These are phyloP conservation scores for Rhizopogon sp. DNA, from an alignment of 768 basidiomycete genomes.

Conservation along the genomic window DNA sequence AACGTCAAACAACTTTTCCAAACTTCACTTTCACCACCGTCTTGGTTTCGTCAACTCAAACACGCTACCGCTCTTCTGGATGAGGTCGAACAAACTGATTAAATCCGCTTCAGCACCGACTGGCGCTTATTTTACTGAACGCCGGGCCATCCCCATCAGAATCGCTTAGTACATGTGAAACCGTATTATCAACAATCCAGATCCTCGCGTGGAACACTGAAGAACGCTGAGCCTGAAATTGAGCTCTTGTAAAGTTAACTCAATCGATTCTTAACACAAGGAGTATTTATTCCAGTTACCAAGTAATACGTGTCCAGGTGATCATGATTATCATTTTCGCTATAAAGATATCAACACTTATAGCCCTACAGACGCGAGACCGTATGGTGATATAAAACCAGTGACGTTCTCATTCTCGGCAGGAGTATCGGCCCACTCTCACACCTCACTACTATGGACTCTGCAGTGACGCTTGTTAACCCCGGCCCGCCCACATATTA, in stretches of 20 bases:
- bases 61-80: too few species aligned
- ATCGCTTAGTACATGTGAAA: too few species aligned
- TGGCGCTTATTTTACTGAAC: too few species aligned
- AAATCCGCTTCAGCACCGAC: too few species aligned
- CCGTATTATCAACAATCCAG: not conserved
- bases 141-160: too few species aligned
- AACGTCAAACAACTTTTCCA: too few species aligned
- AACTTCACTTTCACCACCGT: too few species aligned
- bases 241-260: too few species aligned
- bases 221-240: not conserved
- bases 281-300: not conserved
- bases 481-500: constrained; percentile 21
- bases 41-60: too few species aligned
- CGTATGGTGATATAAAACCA: not conserved
- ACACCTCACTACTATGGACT: constrained; percentile 18
- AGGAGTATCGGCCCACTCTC: not conserved
- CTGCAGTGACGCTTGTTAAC: constrained; percentile 21
- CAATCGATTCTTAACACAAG: not conserved
- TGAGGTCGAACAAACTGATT: too few species aligned
- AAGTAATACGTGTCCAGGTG: not conserved
- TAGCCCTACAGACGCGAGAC: not conserved
- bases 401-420: not conserved
- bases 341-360: not conserved
- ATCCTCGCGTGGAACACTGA: not conserved
- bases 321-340: not conserved